These are phyloP conservation scores for Ophiostoma fasciatum DNA, from an alignment of 2,329 filamentous ascomycete species.

Conservation along the genomic window DNA sequence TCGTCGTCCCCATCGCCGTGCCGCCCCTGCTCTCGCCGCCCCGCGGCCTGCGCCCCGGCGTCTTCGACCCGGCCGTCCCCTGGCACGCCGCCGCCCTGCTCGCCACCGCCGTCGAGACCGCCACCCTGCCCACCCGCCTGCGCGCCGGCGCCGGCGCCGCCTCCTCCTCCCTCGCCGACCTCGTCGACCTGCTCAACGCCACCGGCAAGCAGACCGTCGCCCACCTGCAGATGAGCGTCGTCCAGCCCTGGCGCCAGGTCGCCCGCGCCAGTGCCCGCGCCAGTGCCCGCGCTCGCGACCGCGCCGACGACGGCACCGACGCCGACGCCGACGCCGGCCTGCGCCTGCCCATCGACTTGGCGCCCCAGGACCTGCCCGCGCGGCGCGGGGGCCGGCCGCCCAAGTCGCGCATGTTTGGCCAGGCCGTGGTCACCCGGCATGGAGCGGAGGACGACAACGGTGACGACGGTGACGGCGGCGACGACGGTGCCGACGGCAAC, in stretches of 20 bases:
- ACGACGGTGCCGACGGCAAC: slow-evolving; percentile 13
- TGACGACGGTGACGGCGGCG: slow-evolving; percentile 13
- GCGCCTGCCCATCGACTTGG: slow-evolving; percentile 25
- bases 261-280: not conserved
- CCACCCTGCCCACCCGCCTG: slow-evolving; percentile 62
- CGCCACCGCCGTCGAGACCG: slow-evolving; percentile 61
- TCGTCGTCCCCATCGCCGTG: slow-evolving; percentile 61
- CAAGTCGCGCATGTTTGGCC: slow-evolving; percentile 27
- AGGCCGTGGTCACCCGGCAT: slow-evolving; percentile 23
- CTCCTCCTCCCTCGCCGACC: slow-evolving; percentile 36
- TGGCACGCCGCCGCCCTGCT: slow-evolving; percentile 77
- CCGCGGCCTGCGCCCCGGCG: slow-evolving; percentile 13
- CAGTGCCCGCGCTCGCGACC: slow-evolving; percentile 4
- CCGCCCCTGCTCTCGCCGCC: slow-evolving; percentile 38
- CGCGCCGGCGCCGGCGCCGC: slow-evolving; percentile 28
- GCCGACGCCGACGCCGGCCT: slow-evolving; percentile 16
- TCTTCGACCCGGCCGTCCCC: slow-evolving; percentile 47
- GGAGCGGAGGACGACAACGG: slow-evolving; percentile 16
- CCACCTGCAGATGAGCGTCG: slow-evolving; percentile 53
- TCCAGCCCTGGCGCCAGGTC: slow-evolving; percentile 17
- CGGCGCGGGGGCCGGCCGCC: too few species aligned
- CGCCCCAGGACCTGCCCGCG: slow-evolving; percentile 24
- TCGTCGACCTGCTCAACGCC: slow-evolving; percentile 54
- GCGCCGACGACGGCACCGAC: slow-evolving; percentile 16
- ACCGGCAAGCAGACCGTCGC: slow-evolving; percentile 71